phyloP scores from a whole-genome alignment of 2,329 filamentous ascomycete species.

The Pseudocercospora pini-densiflorae region DNA sequence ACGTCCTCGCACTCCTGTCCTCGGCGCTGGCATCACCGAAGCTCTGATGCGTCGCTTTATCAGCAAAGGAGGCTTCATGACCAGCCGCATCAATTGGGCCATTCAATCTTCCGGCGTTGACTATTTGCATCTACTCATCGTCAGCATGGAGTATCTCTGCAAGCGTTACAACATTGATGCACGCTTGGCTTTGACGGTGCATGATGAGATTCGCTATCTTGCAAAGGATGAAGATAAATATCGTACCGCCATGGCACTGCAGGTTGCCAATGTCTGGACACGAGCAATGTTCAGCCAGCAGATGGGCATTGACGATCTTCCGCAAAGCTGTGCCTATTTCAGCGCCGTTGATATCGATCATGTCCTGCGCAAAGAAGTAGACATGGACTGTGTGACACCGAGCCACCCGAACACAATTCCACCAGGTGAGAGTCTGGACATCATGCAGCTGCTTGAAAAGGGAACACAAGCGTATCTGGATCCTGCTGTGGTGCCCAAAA shows the following conservation, averaged over 20 bases:
- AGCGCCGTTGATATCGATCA: slow-evolving; percentile 94
- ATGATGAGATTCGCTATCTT: slow-evolving; percentile 96
- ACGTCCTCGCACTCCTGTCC: slow-evolving; percentile 82
- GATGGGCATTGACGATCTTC: slow-evolving; percentile 92
- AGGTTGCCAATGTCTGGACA: slow-evolving; percentile 95
- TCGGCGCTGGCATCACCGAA: slow-evolving; percentile 95
- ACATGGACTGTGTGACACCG: slow-evolving; percentile 96
- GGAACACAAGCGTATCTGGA: slow-evolving; percentile 72
- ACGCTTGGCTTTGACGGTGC: slow-evolving; percentile 88
- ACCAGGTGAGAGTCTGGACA: slow-evolving; percentile 86
- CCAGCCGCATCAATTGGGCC: slow-evolving; percentile 97
- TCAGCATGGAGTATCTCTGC: slow-evolving; percentile 92
- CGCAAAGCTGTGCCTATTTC: slow-evolving; percentile 94
- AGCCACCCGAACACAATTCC: slow-evolving; percentile 79
- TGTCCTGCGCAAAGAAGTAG: slow-evolving; percentile 95
- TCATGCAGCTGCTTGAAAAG: slow-evolving; percentile 74
- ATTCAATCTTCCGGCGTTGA: slow-evolving; percentile 98
- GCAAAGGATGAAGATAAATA: slow-evolving; percentile 87
- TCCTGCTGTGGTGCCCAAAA: slow-evolving; percentile 60
- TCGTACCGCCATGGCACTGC: slow-evolving; percentile 85
- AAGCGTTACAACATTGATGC: slow-evolving; percentile 83
- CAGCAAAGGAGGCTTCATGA: slow-evolving; percentile 89
- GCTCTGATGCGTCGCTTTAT: slow-evolving; percentile 88
- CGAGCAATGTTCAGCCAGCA: slow-evolving; percentile 97
- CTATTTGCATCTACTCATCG: slow-evolving; percentile 91